A percentile compares a stretch with the other conserved stretches of the same genome.
phyloP scores from a whole-genome alignment of 2,329 filamentous ascomycete species.

The Chalaropsis ovoidea region DNA sequence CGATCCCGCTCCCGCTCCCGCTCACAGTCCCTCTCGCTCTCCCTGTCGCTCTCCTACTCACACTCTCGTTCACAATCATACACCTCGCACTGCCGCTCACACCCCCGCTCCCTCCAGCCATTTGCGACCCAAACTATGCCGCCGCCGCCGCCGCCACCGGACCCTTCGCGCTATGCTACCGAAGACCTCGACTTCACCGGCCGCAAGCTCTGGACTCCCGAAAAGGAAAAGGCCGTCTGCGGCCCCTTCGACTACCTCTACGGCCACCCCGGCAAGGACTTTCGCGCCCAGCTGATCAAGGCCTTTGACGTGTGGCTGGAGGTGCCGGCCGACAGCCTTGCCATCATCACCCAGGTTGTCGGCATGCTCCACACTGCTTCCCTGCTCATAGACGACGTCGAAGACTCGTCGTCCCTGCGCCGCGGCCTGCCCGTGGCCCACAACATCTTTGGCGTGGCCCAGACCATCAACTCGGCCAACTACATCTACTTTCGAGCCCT shows the following conservation, averaged over 20 bases:
- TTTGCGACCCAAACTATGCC: conserved; percentile 22
- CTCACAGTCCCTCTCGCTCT: conserved; percentile 21
- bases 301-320: conserved; percentile 74
- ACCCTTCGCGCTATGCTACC: conserved; percentile 44
- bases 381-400: conserved; percentile 76
- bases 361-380: conserved; percentile 81
- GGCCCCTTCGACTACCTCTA: conserved; percentile 75
- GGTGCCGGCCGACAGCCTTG: conserved; percentile 58
- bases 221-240: conserved; percentile 67
- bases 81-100: conserved; percentile 18
- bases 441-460: conserved; percentile 71
- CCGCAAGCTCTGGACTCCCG: conserved; percentile 52
- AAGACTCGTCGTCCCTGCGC: conserved; percentile 67
- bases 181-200: conserved; percentile 46
- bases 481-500: conserved; percentile 79
- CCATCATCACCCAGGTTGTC: conserved; percentile 67
- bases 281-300: conserved; percentile 66
- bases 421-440: conserved; percentile 75
- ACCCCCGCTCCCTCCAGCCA: conserved; percentile 19
- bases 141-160: conserved; percentile 33
- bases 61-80: conserved; percentile 23
- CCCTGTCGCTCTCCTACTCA: conserved; percentile 9
- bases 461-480: conserved; percentile 85
- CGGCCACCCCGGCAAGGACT: conserved; percentile 72
- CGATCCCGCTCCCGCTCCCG: conserved; percentile 16